Conservation (phyloP, 2,329 filamentous ascomycete species). For the Neurospora crassa region DNA sequence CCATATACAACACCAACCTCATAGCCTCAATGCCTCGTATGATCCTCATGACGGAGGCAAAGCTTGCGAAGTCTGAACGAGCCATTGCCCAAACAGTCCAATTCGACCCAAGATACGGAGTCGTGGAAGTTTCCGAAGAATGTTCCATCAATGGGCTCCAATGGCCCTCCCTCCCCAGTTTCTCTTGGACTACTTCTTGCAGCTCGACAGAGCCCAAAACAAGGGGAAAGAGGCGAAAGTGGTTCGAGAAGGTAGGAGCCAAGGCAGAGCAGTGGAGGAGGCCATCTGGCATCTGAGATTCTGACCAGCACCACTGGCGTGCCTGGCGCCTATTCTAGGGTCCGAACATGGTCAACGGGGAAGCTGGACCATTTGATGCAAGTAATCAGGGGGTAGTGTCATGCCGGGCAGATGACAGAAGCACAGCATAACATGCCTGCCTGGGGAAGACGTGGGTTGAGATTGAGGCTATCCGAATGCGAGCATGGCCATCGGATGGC, state of each 20-base stretch:
- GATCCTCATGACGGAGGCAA: background rate
- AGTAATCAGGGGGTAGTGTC: background rate
- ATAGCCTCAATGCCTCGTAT: background rate
- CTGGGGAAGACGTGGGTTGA: background rate
- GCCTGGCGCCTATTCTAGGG: background rate
- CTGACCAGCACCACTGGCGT: background rate
- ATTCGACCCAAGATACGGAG: background rate
- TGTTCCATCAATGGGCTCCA: background rate
- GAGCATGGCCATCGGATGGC: background rate
- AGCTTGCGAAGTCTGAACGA: background rate
- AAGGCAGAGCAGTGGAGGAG: background rate
- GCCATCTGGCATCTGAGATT: background rate
- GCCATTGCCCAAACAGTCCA: background rate
- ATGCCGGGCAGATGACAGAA: slow-evolving; percentile 1
- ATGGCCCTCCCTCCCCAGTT: background rate
- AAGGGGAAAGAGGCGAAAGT: background rate
- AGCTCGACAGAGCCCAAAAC: background rate
- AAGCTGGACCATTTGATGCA: background rate
- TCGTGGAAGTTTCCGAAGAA: background rate
- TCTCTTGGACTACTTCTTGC: background rate
- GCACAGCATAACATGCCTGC: background rate
- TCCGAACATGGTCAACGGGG: background rate
- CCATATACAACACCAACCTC: background rate
- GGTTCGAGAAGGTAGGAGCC: background rate
- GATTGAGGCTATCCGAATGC: background rate